Base-by-base conservation (phyloP, 345 rosid species). In the Populus euphratica region DNA sequence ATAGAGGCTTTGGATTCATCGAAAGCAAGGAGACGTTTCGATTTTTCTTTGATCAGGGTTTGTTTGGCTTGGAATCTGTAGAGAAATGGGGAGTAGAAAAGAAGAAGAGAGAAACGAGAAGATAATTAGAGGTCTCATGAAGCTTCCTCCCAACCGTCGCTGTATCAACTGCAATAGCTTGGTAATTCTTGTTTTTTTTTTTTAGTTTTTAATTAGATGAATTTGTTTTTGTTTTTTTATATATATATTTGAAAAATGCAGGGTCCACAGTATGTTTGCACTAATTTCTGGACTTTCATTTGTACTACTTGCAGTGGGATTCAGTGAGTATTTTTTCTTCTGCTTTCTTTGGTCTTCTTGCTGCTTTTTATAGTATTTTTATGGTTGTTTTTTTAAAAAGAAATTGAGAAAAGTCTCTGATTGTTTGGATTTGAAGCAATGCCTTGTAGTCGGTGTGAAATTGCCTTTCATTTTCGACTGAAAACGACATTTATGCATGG, bases 201-300 rank as follows among this genome's bases (percentile, higher is more conserved):
- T 3, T 16, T 18, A 4, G 20, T 18, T 77, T 68, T 72, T 18
- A 39, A 39, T 33, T 36, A 12, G 17, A 1, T 63, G 13, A 8
- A 35, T 9, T 52, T 1, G 39, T 31, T 25, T 64, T 33, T 47
- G 43, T 35, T 79, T 72, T 66, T 13, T 64, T 47, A 27, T 27
- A 27, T 43, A 70, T 10, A 6, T 49, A n/a, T 72, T 75, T 77
- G 27, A 47, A 68, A n/a, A 50, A 52, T 88, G 90, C 98, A 96
- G 98, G 97, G 95, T 76, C 99, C 99, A 61, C 99, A 93, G 82
- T 93, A 90, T 82, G 97, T 93, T 78, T 96, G 98, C 72, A 93
- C 94, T 13, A 93, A 89, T 75, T 96, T 96, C 81, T 96, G 97
- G 98, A 93, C 98, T 10, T 96, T 96, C 72, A 83, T 96, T 73